Evolutionary conservation across 768 basidiomycete species (phyloP).

Genomic region (Russula foetens): DNA sequence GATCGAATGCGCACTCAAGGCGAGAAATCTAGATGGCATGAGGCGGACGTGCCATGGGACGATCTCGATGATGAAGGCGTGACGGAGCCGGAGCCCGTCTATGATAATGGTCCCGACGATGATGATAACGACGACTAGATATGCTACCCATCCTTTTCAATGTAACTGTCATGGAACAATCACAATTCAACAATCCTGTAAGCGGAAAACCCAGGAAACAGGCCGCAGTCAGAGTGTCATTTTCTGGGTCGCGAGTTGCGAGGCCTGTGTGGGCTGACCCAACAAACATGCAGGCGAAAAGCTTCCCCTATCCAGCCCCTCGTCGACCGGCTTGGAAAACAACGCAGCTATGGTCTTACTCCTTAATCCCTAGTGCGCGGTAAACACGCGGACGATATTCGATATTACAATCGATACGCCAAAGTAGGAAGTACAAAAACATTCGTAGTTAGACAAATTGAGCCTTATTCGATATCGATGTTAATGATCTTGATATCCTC

Average conservation of each 20-base stretch:
- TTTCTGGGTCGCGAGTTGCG: background rate
- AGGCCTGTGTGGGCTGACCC: background rate
- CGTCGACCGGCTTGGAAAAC: background rate
- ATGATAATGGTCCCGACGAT: background rate
- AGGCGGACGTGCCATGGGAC: constrained; percentile 8
- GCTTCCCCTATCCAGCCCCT: no score
- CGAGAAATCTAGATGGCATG: constrained; percentile 6
- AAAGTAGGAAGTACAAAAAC: background rate
- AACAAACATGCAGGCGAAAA: background rate
- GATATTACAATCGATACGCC: background rate
- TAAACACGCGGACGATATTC: background rate
- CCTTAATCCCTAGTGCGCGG: background rate
- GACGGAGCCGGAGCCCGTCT: background rate
- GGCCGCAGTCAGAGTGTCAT: no score
- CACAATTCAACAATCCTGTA: background rate
- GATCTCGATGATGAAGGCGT: constrained; percentile 5
- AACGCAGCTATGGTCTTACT: no score
- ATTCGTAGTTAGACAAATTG: constrained; percentile 27
- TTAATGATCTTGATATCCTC: constrained; percentile 92
- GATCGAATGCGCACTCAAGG: background rate
- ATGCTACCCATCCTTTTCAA: background rate
- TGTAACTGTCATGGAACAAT: background rate
- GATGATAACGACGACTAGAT: background rate
- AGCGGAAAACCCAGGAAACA: background rate
- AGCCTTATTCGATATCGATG: constrained; percentile 55